phyloP scores from a whole-genome alignment of 192 early-diverging fungal species.

The Coemansia sp. region DNA sequence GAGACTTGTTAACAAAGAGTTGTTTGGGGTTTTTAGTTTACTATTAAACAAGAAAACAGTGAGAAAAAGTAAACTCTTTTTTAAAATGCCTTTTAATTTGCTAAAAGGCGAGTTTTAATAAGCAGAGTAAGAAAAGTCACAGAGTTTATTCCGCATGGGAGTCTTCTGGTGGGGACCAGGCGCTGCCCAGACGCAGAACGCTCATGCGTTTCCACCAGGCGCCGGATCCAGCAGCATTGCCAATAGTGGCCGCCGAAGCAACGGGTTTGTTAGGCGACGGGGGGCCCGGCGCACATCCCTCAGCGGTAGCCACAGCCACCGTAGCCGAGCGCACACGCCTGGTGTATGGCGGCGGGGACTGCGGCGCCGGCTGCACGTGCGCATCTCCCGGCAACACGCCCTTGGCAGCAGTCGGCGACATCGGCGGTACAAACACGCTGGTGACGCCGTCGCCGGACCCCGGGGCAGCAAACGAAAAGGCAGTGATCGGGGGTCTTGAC shows the following conservation, averaged over 20 bases:
- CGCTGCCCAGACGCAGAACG: conserved; percentile 18
- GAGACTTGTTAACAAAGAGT: too few species aligned
- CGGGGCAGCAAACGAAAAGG: conserved; percentile 14
- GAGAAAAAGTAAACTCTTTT: too few species aligned
- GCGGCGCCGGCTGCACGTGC: neutral
- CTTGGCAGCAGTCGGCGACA: conserved; percentile 22
- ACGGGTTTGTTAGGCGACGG: conserved; percentile 3
- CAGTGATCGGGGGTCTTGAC: conserved; percentile 10
- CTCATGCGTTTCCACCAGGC: conserved; percentile 54
- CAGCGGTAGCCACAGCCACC: conserved; percentile 19
- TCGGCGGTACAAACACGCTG: conserved; percentile 49
- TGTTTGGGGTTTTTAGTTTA: too few species aligned
- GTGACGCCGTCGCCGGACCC: conserved; percentile 51
- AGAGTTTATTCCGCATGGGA: conserved; percentile 5
- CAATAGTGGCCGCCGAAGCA: conserved; percentile 18
- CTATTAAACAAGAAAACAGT: too few species aligned
- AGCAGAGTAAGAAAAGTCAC: neutral
- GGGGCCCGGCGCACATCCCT: conserved; percentile 1
- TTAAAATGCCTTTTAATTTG: too few species aligned
- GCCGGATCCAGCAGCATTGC: conserved; percentile 3
- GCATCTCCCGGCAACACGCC: neutral
- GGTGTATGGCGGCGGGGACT: conserved; percentile 26
- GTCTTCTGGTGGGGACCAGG: conserved; percentile 27
- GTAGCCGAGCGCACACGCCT: conserved; percentile 45
- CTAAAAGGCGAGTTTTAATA: too few species aligned